A percentile compares a stretch with the other conserved stretches of the same genome.
phyloP scores from a whole-genome alignment of 306 rosid species.

The Cicer judaicum region DNA sequence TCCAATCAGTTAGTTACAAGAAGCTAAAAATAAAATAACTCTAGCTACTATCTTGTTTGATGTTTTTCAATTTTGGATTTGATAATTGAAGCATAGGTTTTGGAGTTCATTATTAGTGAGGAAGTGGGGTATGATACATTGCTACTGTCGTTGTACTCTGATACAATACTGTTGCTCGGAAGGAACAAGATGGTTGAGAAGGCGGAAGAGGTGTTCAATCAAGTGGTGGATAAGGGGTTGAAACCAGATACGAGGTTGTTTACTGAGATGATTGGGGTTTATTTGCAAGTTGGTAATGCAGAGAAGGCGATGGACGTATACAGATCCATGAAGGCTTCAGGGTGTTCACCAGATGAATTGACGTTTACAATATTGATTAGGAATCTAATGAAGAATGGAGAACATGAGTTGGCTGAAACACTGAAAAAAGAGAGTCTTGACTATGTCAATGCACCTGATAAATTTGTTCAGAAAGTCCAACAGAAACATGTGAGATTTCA shows the following conservation, averaged over 20 bases:
- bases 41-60: neutral
- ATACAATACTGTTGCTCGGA: constrained; percentile 64
- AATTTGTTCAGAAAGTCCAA: constrained; percentile 5
- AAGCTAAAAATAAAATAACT: neutral
- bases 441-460: constrained; percentile 13
- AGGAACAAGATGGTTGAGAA: constrained; percentile 58
- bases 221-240: constrained; percentile 54
- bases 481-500: constrained; percentile 5
- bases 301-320: constrained; percentile 68
- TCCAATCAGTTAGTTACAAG: neutral
- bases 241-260: constrained; percentile 65
- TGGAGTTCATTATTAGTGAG: constrained; percentile 53
- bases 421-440: constrained; percentile 63
- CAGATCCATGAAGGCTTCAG: constrained; percentile 62
- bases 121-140: constrained; percentile 53
- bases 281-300: constrained; percentile 54
- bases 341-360: constrained; percentile 65
- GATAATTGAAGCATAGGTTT: constrained; percentile 54
- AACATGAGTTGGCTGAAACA: constrained; percentile 47
- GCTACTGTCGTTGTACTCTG: constrained; percentile 60
- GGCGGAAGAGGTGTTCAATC: constrained; percentile 65
- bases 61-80: neutral
- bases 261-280: constrained; percentile 80
- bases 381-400: constrained; percentile 56
- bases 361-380: constrained; percentile 68